Percentiles rank a stretch among this genome's conserved stretches.
Conservation (phyloP, 495 filamentous ascomycete species). For the Penicillium lividum region DNA sequence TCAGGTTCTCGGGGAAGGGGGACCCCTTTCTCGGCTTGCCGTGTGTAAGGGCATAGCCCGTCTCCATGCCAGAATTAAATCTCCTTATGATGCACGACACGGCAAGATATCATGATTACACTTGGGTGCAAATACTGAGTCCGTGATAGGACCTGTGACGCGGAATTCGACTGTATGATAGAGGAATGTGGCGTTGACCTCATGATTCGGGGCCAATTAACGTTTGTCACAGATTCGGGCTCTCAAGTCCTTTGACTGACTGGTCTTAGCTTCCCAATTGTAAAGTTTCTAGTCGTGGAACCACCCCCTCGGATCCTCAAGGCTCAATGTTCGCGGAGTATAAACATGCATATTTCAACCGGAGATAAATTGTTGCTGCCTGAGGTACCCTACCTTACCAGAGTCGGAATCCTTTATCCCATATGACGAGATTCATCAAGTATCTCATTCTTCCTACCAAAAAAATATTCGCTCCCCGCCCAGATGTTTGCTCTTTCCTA, state of each 20-base stretch:
- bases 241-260: not conserved
- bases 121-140: not conserved
- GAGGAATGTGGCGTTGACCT: not conserved
- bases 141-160: not conserved
- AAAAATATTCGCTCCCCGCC: too few relatives aligned
- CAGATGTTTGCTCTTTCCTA: too few relatives aligned
- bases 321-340: too few relatives aligned
- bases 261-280: not conserved
- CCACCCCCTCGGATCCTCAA: not conserved
- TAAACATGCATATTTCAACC: too few relatives aligned
- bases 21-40: conserved; percentile 6
- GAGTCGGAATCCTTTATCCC: too few relatives aligned
- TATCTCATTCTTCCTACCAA: too few relatives aligned
- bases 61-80: not conserved
- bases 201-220: not conserved
- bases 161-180: not conserved
- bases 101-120: too few relatives aligned
- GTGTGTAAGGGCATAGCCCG: not conserved
- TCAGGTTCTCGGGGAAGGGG: conserved; percentile 1
- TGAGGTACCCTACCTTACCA: too few relatives aligned
- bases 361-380: too few relatives aligned
- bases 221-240: not conserved
- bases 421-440: too few relatives aligned
- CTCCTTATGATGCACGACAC: not conserved
- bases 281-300: not conserved